A percentile compares a stretch with the other conserved stretches of the same genome.
Conservation (phyloP, 768 basidiomycete species). For the Russula brevipes region DNA sequence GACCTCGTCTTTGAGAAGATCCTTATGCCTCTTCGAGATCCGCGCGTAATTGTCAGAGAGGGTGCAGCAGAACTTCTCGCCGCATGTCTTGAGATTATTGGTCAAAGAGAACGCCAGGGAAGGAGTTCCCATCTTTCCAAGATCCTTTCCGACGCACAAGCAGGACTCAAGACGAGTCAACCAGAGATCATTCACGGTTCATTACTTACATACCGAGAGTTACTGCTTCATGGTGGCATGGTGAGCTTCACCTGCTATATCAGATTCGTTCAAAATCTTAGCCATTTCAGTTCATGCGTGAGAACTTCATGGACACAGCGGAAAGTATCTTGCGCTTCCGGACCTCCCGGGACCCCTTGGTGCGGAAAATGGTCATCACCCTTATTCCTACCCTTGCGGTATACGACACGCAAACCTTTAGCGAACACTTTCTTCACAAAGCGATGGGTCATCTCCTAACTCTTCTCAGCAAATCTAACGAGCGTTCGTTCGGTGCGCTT, state of each 20-base stretch:
- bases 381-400: constrained; percentile 92
- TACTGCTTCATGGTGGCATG: constrained; percentile 91
- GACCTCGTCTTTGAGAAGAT: constrained; percentile 88
- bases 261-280: background rate
- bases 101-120: constrained; percentile 61
- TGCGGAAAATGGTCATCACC: constrained; percentile 92
- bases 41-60: constrained; percentile 85
- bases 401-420: constrained; percentile 91
- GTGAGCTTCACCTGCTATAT: constrained; percentile 41
- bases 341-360: constrained; percentile 77
- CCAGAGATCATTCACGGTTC: constrained; percentile 93
- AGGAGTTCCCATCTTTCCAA: constrained; percentile 64
- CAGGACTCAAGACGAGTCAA: constrained; percentile 69
- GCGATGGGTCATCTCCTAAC: constrained; percentile 89
- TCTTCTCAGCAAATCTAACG: constrained; percentile 83
- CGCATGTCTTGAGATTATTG: constrained; percentile 84
- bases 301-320: constrained; percentile 79
- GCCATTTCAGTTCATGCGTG: constrained; percentile 69
- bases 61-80: constrained; percentile 92
- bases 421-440: constrained; percentile 85
- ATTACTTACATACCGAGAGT: constrained; percentile 82
- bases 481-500: constrained; percentile 77
- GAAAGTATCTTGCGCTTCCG: constrained; percentile 88
- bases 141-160: constrained; percentile 86
- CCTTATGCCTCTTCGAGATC: constrained; percentile 82